phyloP scores from a whole-genome alignment of 169 alveolate species.

The Miamiensis avidus region DNA sequence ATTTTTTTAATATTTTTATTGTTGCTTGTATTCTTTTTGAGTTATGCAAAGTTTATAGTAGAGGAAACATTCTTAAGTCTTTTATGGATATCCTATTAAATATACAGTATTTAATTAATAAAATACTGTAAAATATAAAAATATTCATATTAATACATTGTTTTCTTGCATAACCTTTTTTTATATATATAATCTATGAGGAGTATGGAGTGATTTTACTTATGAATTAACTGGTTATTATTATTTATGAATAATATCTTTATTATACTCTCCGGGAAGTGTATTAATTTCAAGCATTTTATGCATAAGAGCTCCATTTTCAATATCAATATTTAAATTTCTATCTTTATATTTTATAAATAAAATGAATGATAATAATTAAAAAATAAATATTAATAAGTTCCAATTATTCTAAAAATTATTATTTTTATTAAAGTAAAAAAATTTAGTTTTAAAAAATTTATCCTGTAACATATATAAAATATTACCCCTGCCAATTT shows the following conservation, averaged over 20 bases:
- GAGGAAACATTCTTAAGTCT: background rate
- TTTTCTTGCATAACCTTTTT: background rate
- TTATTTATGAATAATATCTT: too few relatives aligned
- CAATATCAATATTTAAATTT: background rate
- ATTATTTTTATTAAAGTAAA: background rate
- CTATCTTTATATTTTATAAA: background rate
- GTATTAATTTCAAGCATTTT: too few relatives aligned
- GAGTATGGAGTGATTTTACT: background rate
- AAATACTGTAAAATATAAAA: too few relatives aligned
- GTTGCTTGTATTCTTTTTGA: background rate
- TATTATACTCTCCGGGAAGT: background rate
- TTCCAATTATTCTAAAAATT: too few relatives aligned
- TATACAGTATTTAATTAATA: too few relatives aligned
- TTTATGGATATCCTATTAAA: background rate
- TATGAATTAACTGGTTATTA: background rate
- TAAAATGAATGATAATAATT: too few relatives aligned
- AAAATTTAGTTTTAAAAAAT: too few relatives aligned
- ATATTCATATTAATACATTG: background rate
- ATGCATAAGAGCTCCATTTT: background rate
- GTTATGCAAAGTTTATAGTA: background rate
- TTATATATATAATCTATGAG: background rate
- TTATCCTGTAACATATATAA: too few relatives aligned
- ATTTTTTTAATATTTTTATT: too few relatives aligned
- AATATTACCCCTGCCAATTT: background rate
- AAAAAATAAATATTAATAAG: too few relatives aligned